Conservation (phyloP, 2,329 filamentous ascomycete genomes). For the Didymosphaeria variabile region DNA sequence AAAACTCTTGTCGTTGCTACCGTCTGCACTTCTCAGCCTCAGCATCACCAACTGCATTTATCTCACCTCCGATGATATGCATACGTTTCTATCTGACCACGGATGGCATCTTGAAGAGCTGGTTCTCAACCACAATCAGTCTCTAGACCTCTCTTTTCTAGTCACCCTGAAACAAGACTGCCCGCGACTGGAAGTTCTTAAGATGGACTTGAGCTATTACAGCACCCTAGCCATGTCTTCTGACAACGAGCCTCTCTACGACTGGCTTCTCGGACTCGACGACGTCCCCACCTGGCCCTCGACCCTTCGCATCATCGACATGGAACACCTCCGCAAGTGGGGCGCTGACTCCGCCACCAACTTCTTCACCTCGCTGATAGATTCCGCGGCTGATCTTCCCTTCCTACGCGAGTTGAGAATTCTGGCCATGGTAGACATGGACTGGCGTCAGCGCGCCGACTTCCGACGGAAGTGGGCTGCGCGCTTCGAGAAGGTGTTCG, state of each 20-base stretch:
- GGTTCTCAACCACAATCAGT: conserved; percentile 79
- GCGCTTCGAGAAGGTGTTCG: conserved; percentile 74
- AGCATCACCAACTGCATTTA: conserved; percentile 83
- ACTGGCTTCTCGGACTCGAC: conserved; percentile 67
- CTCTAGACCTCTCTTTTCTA: conserved; percentile 79
- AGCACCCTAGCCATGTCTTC: conserved; percentile 72
- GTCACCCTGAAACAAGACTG: conserved; percentile 72
- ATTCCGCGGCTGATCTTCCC: conserved; percentile 72
- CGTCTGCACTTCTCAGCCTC: conserved; percentile 71
- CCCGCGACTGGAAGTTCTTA: conserved; percentile 73
- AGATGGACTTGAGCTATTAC: conserved; percentile 82
- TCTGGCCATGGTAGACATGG: conserved; percentile 71
- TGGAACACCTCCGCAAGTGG: conserved; percentile 82
- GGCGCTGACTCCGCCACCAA: conserved; percentile 73
- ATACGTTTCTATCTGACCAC: conserved; percentile 71
- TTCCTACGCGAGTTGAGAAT: conserved; percentile 75
- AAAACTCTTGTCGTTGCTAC: conserved; percentile 73
- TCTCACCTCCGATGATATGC: conserved; percentile 72
- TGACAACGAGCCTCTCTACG: conserved; percentile 79
- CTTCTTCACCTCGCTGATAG: conserved; percentile 81
- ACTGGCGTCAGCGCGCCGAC: conserved; percentile 82
- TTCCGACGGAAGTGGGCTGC: conserved; percentile 81
- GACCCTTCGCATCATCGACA: conserved; percentile 74
- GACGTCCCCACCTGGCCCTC: conserved; percentile 82
- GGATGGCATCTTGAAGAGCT: conserved; percentile 74